Evolutionary conservation across 23 red algal genomes (phyloP).

Genomic region (Gracilariopsis chorda): DNA sequence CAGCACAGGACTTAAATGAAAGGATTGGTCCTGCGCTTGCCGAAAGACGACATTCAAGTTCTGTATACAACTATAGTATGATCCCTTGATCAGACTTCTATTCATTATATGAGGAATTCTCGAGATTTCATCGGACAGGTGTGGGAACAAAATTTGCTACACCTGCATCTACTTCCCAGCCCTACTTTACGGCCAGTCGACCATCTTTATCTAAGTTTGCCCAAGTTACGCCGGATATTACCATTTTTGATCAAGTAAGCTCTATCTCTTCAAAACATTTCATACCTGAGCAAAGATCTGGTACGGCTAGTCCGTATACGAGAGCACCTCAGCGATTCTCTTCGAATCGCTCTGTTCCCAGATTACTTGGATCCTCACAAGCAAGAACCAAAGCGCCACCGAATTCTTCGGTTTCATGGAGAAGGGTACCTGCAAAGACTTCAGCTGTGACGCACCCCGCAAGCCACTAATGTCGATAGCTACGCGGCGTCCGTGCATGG

Average conservation of each 20-base stretch:
- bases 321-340: not conserved
- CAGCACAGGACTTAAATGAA: conserved; percentile 62
- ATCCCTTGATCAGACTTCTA: not conserved
- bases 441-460: not conserved
- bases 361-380: not conserved
- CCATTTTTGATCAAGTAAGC: not conserved
- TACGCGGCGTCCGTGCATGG: not conserved
- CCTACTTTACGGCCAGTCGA: not conserved
- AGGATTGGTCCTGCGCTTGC: conserved; percentile 26
- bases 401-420: not conserved
- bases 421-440: not conserved
- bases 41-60: conserved; percentile 1
- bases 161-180: not conserved
- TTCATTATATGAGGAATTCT: conserved; percentile 51
- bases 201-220: not conserved
- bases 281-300: conserved; percentile 1
- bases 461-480: not conserved
- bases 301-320: not conserved
- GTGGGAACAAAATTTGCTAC: not conserved
- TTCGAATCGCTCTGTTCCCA: not conserved
- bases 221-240: not conserved
- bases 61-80: not conserved
- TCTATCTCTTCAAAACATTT: not conserved
- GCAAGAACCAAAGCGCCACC: not conserved
- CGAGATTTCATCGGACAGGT: not conserved